These are phyloP conservation scores for Garcia nutans DNA, from an alignment of 345 rosid genomes.

Conservation along the genomic window DNA sequence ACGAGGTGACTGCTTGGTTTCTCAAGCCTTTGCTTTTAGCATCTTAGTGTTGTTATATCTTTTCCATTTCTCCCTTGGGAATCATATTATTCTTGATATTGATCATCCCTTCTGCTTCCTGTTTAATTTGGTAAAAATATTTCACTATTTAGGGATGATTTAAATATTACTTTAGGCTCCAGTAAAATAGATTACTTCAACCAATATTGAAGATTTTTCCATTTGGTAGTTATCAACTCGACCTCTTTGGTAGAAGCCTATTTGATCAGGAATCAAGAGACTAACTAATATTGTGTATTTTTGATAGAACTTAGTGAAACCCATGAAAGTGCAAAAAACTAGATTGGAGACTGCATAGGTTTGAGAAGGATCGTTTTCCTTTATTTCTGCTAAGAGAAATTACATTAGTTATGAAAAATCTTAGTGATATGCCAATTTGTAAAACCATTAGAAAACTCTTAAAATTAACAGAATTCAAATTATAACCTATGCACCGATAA, in stretches of 20 bases:
- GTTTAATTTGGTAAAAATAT: neutral
- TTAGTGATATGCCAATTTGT: neutral
- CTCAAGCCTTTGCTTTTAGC: conserved; percentile 3
- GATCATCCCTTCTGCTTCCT: neutral
- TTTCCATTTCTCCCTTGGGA: neutral
- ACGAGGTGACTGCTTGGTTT: conserved; percentile 44
- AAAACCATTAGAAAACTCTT: neutral
- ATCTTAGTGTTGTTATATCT: neutral
- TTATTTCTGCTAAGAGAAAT: neutral
- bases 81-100: neutral
- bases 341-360: neutral
- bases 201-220: neutral
- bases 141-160: neutral
- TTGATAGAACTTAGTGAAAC: neutral
- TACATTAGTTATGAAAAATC: neutral
- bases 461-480: neutral
- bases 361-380: neutral
- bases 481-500: neutral
- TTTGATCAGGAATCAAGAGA: neutral
- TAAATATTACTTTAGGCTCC: neutral
- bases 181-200: neutral
- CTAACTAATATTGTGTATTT: too few relatives aligned
- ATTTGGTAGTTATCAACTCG: neutral
- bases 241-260: neutral
- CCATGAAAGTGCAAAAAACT: neutral